phyloP scores from a whole-genome alignment of 805 yeast genomes.

The Grigorovia yakushimaensis region DNA sequence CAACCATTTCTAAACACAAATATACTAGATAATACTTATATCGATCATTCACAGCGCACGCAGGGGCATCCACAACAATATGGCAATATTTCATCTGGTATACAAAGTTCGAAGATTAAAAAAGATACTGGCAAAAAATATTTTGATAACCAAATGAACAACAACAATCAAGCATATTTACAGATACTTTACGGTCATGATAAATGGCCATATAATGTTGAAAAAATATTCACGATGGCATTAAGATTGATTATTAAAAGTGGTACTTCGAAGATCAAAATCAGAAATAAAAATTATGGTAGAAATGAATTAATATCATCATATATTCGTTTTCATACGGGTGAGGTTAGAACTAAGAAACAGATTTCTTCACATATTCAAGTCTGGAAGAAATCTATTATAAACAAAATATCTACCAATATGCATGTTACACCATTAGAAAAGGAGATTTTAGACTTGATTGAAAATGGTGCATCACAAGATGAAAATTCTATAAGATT shows the following conservation, averaged over 20 bases:
- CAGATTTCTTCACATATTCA: conserved; percentile 94
- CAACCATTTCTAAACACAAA: background rate
- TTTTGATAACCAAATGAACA: background rate
- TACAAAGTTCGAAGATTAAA: background rate
- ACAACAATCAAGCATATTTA: conserved; percentile 2
- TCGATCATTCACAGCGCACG: background rate
- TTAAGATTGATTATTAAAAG: conserved; percentile 75
- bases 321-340: conserved; percentile 67
- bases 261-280: conserved; percentile 76
- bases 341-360: conserved; percentile 74
- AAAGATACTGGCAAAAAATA: background rate
- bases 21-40: background rate
- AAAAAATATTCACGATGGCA: conserved; percentile 80
- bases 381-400: conserved; percentile 67
- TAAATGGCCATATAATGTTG: conserved; percentile 87
- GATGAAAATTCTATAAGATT: conserved; percentile 16
- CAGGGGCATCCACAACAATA: background rate
- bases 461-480: conserved; percentile 28
- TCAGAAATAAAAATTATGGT: conserved; percentile 84
- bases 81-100: background rate
- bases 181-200: conserved; percentile 19
- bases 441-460: conserved; percentile 20
- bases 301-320: conserved; percentile 88
- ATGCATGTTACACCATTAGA: conserved; percentile 19
- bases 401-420: conserved; percentile 20